phyloP scores from a whole-genome alignment of 2,329 filamentous ascomycete species.

The Gaeumannomyces tritici region DNA sequence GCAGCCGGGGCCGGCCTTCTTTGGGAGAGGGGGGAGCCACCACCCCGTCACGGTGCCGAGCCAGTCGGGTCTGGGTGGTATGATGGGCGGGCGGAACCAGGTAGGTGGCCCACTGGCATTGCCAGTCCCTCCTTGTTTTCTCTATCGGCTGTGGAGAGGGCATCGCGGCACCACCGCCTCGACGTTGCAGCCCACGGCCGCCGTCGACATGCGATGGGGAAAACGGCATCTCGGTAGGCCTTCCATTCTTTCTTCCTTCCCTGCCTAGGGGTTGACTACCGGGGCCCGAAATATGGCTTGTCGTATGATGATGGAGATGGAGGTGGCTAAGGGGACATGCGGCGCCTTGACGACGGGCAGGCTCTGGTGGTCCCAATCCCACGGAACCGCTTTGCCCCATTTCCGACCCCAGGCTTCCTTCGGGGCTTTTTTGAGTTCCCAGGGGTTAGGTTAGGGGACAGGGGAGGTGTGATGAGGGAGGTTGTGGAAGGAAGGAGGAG shows the following conservation, averaged over 20 bases:
- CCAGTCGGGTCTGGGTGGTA: background rate
- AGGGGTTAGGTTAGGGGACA: background rate
- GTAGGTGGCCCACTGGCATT: background rate
- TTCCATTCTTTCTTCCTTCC: background rate
- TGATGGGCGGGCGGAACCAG: background rate
- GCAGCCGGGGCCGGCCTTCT: background rate
- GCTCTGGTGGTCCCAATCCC: background rate
- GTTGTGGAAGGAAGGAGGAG: no score
- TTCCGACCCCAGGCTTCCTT: background rate
- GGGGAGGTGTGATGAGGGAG: no score
- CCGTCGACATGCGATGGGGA: background rate
- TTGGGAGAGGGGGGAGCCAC: no score
- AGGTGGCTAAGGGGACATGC: background rate
- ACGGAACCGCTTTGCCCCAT: background rate
- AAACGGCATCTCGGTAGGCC: background rate
- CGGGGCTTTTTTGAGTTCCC: background rate
- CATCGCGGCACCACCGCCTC: background rate
- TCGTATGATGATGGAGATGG: background rate
- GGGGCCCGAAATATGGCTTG: background rate
- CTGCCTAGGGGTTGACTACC: background rate
- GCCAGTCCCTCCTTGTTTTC: background rate
- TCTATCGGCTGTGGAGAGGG: background rate
- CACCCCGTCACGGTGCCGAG: background rate
- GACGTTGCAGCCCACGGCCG: background rate
- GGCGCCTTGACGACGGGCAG: background rate